A percentile compares a stretch with the other conserved stretches of the same genome.
Conservation (phyloP, 306 rosid genomes). For the Prunus kanzakura region DNA sequence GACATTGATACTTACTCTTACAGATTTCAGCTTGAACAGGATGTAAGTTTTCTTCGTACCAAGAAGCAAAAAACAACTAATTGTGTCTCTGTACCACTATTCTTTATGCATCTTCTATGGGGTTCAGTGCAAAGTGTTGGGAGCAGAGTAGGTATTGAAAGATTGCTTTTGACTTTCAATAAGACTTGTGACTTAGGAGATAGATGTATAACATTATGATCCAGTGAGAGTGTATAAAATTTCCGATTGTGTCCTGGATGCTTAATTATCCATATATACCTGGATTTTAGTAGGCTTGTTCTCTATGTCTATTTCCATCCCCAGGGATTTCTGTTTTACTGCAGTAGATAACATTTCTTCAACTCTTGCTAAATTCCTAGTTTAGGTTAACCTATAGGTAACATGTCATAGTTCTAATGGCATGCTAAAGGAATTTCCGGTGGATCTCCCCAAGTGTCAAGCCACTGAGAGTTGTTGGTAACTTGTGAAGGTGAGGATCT, state of each 20-base stretch:
- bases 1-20: slow-evolving; percentile 29
- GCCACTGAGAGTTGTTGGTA: no score
- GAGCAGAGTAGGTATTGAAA: neutral
- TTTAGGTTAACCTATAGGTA: neutral
- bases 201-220: neutral
- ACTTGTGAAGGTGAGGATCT: no score
- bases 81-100: slow-evolving; percentile 3
- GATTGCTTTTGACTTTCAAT: neutral
- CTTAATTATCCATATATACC: neutral
- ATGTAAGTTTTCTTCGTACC: slow-evolving; percentile 44
- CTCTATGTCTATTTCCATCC: neutral
- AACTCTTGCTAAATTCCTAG: neutral
- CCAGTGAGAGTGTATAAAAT: neutral
- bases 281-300: neutral
- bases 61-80: neutral
- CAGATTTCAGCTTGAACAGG: slow-evolving; percentile 68
- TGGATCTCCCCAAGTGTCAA: no score
- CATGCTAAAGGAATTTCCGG: neutral
- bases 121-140: neutral
- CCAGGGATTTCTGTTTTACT: neutral
- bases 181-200: neutral
- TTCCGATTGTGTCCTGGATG: neutral
- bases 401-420: neutral
- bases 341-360: neutral
- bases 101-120: neutral